Conservation (phyloP, 441 rosid genomes). For the Daphne laureola region DNA sequence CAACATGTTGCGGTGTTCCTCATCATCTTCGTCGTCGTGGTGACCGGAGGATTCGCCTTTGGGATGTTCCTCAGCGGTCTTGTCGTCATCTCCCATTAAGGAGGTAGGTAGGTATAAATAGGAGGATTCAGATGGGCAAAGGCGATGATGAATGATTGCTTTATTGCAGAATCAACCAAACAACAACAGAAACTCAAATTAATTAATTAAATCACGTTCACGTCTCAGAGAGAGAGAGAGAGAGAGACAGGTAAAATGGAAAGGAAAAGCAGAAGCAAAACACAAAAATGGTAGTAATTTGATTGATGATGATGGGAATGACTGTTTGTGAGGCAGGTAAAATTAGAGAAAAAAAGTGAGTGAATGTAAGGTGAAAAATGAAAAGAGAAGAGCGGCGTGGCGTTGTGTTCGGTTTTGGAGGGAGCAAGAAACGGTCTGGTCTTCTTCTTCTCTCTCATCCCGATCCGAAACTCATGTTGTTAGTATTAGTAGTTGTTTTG, state of each 20-base stretch:
- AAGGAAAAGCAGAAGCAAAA: constrained; percentile 8
- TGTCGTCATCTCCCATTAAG: constrained; percentile 7
- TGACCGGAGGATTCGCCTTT: constrained; percentile 22
- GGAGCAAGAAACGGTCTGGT: constrained; percentile 18
- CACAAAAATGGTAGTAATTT: constrained; percentile 1
- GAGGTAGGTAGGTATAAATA: too few species aligned
- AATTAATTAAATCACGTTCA: too few species aligned
- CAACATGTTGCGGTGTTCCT: constrained; percentile 20
- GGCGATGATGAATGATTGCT: too few species aligned
- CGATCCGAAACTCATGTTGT: constrained; percentile 19
- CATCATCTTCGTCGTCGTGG: constrained; percentile 33
- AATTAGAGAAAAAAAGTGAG: background rate
- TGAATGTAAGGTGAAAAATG: background rate
- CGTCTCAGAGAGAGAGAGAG: too few species aligned
- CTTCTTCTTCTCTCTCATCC: constrained; percentile 6
- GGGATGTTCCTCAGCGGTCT: constrained; percentile 14
- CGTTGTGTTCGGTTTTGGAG: constrained; percentile 17
- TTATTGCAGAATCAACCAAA: too few species aligned
- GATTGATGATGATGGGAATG: constrained; percentile 8
- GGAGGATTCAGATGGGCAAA: too few species aligned
- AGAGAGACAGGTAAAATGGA: background rate
- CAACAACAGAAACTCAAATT: too few species aligned
- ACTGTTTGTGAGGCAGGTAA: too few species aligned
- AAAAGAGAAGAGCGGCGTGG: constrained; percentile 8
- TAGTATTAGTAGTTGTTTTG: too few species aligned